Evolutionary conservation across 2,329 filamentous ascomycete genomes (phyloP), one percentile per base, ranked within the genome.

Genomic region (Aureobasidium melanogenum): DNA sequence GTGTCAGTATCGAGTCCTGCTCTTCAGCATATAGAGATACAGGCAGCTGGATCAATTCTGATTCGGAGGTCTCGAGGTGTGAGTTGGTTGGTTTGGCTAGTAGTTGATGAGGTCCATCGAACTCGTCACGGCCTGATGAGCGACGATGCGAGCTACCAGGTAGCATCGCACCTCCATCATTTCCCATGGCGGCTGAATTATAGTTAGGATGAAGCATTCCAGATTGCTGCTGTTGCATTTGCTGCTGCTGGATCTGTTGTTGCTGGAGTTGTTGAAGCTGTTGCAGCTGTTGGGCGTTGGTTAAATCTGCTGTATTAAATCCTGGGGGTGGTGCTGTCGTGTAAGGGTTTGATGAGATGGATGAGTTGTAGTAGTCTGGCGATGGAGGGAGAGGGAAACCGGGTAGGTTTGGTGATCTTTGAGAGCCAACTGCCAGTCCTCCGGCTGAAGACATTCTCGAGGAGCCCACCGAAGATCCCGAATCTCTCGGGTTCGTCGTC

Each of bases 81-180:
- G 87, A 84, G 60, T 86, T 81, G 24, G 86, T 80, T 41, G 89
- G 89, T 48, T 85, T 83, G 65, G 89, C 85, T 66, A 95, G 79
- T 66, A 91, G 87, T 72, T 95, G 90, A 67, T 91, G 88, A 9
- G 90, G 89, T 2, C 90, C 90, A 74, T 94, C 90, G 74, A 95
- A 95, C 74, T 94, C 90, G 78, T 95, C 90, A 63, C 90, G 83
- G 76, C 92, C 92, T 44, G 88, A 89, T 28, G 88, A 85, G 32
- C 88, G 83, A 67, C 88, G 82, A 70, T 89, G 86, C 43, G 75
- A 73, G 46, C 58, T 67, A 22, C 54, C 44, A 15, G 61, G 46
- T 26, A 64, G 57, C 12, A 60, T 52, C 12, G 46, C 44, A 30
- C 58, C 58, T 36, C 58, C 58, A 5, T 52, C 58, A 26, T 34